These are phyloP conservation scores for Leersia perrieri DNA, from an alignment of 176 grass and related monocot genomes.

Conservation along the genomic window DNA sequence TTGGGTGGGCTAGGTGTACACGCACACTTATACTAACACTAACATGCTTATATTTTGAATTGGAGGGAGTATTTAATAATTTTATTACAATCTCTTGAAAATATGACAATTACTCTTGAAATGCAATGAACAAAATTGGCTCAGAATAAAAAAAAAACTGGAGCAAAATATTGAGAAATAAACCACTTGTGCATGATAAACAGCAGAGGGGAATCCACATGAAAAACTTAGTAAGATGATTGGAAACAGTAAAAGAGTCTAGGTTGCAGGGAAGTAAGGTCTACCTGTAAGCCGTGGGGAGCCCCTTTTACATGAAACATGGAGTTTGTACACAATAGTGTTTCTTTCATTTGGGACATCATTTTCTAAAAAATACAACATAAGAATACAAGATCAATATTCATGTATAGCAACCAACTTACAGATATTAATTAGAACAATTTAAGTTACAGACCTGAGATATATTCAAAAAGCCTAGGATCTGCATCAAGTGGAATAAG, in stretches of 20 bases:
- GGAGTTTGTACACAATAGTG: constrained; percentile 83
- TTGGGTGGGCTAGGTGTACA: too few relatives aligned
- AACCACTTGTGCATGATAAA: constrained; percentile 6
- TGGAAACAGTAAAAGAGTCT: not conserved
- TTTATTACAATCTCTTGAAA: too few relatives aligned
- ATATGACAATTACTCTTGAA: constrained; percentile 18
- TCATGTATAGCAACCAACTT: constrained; percentile 1
- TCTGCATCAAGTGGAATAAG: constrained; percentile 91
- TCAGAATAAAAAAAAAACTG: constrained; percentile 5
- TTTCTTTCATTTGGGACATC: constrained; percentile 90
- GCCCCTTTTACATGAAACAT: constrained; percentile 63
- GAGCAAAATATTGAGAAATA: not conserved
- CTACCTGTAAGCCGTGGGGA: constrained; percentile 70
- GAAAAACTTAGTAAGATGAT: not conserved
- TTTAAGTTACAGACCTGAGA: constrained; percentile 50
- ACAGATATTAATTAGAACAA: constrained; percentile 10
- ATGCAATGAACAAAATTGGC: not conserved
- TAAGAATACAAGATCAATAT: constrained; percentile 18
- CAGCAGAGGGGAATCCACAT: not conserved
- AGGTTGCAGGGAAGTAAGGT: constrained; percentile 13
- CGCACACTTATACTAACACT: too few relatives aligned
- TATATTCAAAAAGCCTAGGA: constrained; percentile 83
- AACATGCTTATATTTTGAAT: too few relatives aligned
- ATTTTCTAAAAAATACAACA: constrained; percentile 54
- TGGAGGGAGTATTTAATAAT: too few relatives aligned